Evolutionary conservation across 2,329 filamentous ascomycete genomes (phyloP).

Genomic region (Monilinia fructigena): DNA sequence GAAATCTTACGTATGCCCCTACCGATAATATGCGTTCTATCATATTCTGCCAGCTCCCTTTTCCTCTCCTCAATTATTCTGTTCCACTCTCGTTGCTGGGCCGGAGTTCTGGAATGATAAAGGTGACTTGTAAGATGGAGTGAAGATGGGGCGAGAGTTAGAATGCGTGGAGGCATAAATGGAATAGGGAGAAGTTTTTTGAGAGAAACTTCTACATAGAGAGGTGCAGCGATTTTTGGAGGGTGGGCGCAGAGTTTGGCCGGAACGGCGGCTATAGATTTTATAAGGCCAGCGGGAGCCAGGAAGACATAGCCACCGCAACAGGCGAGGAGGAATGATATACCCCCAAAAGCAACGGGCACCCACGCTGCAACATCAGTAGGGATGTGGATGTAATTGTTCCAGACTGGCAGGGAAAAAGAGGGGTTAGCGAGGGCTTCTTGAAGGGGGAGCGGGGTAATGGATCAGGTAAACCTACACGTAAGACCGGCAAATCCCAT

Average conservation of each 20-base stretch:
- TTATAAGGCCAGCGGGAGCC: constrained; percentile 58
- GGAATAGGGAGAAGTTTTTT: constrained; percentile 38
- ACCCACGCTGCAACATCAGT: constrained; percentile 56
- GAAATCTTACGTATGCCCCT: constrained; percentile 55
- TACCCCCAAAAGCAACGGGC: constrained; percentile 54
- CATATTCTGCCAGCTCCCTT: constrained; percentile 44
- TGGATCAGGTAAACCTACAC: constrained; percentile 36
- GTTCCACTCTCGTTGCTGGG: constrained; percentile 30
- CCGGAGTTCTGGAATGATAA: constrained; percentile 23
- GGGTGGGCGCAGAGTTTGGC: constrained; percentile 24
- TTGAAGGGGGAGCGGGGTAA: neutral
- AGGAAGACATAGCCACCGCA: constrained; percentile 61
- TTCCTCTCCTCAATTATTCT: constrained; percentile 42
- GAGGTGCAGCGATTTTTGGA: constrained; percentile 18
- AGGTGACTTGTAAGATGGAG: constrained; percentile 15
- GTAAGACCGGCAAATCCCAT: constrained; percentile 52
- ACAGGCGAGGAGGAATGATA: constrained; percentile 58
- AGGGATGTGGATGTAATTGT: constrained; percentile 50
- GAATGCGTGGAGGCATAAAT: constrained; percentile 31
- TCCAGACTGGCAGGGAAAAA: constrained; percentile 37
- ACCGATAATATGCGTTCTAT: constrained; percentile 56
- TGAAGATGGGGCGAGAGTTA: constrained; percentile 25
- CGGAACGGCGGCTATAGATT: constrained; percentile 39
- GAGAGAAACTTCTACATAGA: constrained; percentile 53
- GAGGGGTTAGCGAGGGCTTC: neutral